Conservation (phyloP, 2,329 filamentous ascomycete genomes). For the Tolypocladium pustulatum region DNA sequence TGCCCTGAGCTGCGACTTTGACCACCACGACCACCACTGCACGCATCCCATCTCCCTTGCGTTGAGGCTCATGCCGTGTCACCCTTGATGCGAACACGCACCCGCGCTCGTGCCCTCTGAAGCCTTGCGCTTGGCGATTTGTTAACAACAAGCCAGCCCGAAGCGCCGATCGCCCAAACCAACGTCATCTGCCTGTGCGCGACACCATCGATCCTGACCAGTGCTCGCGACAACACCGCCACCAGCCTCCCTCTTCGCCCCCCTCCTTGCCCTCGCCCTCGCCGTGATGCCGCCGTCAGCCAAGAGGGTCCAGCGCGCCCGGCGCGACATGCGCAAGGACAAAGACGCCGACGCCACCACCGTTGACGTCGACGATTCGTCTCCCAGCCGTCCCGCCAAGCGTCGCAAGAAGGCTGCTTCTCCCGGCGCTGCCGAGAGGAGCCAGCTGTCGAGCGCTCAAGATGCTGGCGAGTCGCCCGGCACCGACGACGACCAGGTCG, state of each 20-base stretch:
- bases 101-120: background rate
- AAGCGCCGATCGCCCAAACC: background rate
- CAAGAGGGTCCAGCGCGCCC: slow-evolving; percentile 25
- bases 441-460: slow-evolving; percentile 13
- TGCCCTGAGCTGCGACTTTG: background rate
- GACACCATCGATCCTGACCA: background rate
- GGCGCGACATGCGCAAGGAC: slow-evolving; percentile 28
- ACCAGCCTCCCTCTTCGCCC: slow-evolving; percentile 1
- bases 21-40: background rate
- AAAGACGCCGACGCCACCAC: slow-evolving; percentile 20
- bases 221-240: background rate
- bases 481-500: slow-evolving; percentile 44
- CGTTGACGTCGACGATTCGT: slow-evolving; percentile 39
- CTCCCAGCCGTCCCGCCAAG: slow-evolving; percentile 51
- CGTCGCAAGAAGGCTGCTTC: slow-evolving; percentile 46
- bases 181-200: background rate
- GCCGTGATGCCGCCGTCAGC: slow-evolving; percentile 25
- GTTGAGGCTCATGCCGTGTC: background rate
- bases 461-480: slow-evolving; percentile 26
- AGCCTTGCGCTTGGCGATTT: background rate
- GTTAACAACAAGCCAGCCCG: background rate
- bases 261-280: background rate
- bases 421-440: slow-evolving; percentile 5
- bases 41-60: background rate
- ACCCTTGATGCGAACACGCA: background rate